A percentile compares a stretch with the other conserved stretches of the same genome.
Evolutionary conservation across 441 rosid genomes (phyloP).

Genomic region (Gossypium schwendimanii): DNA sequence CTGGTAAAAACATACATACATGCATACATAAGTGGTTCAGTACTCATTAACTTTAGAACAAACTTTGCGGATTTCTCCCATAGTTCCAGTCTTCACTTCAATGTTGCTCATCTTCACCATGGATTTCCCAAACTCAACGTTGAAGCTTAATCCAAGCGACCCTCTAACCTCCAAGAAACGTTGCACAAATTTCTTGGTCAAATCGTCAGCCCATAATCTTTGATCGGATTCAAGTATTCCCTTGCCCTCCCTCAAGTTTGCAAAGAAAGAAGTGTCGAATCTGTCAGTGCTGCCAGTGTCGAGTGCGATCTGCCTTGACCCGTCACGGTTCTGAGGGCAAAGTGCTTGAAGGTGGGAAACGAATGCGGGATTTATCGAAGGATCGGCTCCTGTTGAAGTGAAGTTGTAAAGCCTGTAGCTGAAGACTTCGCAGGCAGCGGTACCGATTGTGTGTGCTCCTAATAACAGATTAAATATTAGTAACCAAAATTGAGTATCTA

Average conservation of each 20-base stretch:
- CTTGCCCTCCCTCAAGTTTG: slow-evolving; percentile 41
- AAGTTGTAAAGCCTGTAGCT: slow-evolving; percentile 50
- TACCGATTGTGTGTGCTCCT: slow-evolving; percentile 78
- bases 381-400: slow-evolving; percentile 47
- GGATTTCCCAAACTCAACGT: slow-evolving; percentile 46
- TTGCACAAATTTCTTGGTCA: slow-evolving; percentile 36
- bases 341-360: slow-evolving; percentile 37
- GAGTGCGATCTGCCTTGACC: slow-evolving; percentile 32
- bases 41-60: slow-evolving; percentile 43
- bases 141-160: slow-evolving; percentile 24
- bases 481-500: too few species aligned
- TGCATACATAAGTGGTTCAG: not conserved
- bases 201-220: slow-evolving; percentile 40
- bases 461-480: too few species aligned
- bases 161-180: slow-evolving; percentile 30
- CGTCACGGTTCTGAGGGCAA: slow-evolving; percentile 47
- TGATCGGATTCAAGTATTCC: slow-evolving; percentile 63
- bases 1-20: not conserved
- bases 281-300: slow-evolving; percentile 43
- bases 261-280: slow-evolving; percentile 58
- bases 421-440: slow-evolving; percentile 53
- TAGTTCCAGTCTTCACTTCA: slow-evolving; percentile 46
- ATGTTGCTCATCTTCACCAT: slow-evolving; percentile 78
- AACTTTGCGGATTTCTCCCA: slow-evolving; percentile 56
- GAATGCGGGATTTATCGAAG: slow-evolving; percentile 43